Conservation (phyloP, 805 yeast genomes). For the Cyberlindnera mississippiensis region DNA sequence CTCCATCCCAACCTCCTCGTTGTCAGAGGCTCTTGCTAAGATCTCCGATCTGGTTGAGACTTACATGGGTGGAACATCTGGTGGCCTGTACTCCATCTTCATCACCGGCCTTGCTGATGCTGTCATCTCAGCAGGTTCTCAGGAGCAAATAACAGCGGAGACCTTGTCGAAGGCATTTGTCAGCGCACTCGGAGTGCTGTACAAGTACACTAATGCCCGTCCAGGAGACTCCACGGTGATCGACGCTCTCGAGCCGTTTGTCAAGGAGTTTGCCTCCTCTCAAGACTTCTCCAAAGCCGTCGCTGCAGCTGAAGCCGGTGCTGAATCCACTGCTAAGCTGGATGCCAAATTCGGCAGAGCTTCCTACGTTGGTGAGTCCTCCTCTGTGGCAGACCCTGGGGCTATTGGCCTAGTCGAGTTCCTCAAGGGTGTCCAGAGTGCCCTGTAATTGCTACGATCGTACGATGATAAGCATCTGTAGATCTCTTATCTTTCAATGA, state of each 20-base stretch:
- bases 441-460: slow-evolving; percentile 8
- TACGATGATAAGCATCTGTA: no score
- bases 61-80: slow-evolving; percentile 97
- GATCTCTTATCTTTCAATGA: no score
- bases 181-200: slow-evolving; percentile 66
- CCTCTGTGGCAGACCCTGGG: slow-evolving; percentile 85
- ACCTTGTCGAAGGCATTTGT: slow-evolving; percentile 46
- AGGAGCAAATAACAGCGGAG: slow-evolving; percentile 27
- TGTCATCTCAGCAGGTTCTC: slow-evolving; percentile 31
- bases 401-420: slow-evolving; percentile 77
- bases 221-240: slow-evolving; percentile 85
- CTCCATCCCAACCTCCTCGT: slow-evolving; percentile 34
- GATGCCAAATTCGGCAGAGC: slow-evolving; percentile 93
- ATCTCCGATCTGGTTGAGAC: slow-evolving; percentile 82
- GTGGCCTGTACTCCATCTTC: slow-evolving; percentile 86
- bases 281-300: slow-evolving; percentile 58
- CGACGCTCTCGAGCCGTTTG: slow-evolving; percentile 87
- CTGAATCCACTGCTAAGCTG: slow-evolving; percentile 66
- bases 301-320: slow-evolving; percentile 68
- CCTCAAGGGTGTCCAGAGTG: slow-evolving; percentile 35
- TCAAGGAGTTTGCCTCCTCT: slow-evolving; percentile 50
- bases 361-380: slow-evolving; percentile 77
- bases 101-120: slow-evolving; percentile 70
- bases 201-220: slow-evolving; percentile 85
- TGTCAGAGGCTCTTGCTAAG: slow-evolving; percentile 57